These are phyloP conservation scores for Termitomyces sp. DNA, from an alignment of 768 basidiomycete species.

Conservation along the genomic window DNA sequence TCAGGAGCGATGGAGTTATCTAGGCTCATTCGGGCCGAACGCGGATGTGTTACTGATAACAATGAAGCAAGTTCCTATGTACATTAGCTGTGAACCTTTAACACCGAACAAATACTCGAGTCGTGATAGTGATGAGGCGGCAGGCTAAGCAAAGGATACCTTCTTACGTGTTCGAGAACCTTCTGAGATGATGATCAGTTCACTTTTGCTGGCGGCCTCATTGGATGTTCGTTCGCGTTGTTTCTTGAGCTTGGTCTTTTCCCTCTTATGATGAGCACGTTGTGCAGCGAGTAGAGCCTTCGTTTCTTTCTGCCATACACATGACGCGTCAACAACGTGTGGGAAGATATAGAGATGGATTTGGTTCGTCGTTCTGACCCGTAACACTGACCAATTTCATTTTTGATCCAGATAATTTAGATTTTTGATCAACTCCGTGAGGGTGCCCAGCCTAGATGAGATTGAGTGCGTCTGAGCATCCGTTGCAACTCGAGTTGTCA, in stretches of 20 bases:
- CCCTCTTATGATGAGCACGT: conserved; percentile 7
- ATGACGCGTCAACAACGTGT: background rate
- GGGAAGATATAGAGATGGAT: background rate
- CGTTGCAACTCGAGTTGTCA: background rate
- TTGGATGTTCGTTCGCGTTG: background rate
- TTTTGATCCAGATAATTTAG: conserved; percentile 12
- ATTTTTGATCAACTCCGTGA: conserved; percentile 6
- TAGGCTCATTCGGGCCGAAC: background rate
- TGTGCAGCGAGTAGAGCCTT: conserved; percentile 11
- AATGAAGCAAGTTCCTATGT: background rate
- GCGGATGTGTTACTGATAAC: background rate
- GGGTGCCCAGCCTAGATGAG: conserved; percentile 11
- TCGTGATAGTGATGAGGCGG: background rate
- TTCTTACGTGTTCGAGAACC: conserved; percentile 10
- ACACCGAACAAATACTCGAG: background rate
- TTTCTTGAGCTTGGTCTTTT: conserved; percentile 7
- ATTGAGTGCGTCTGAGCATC: background rate
- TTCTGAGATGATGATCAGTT: background rate
- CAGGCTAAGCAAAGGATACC: conserved; percentile 14
- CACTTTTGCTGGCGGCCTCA: background rate
- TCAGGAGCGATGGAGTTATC: conserved; percentile 56
- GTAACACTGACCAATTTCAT: conserved; percentile 12
- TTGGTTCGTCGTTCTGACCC: background rate
- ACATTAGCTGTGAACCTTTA: background rate
- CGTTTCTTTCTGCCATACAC: conserved; percentile 10